Evolutionary conservation across 306 rosid genomes (phyloP), one percentile per base, ranked within the genome.

Genomic region (Amphicarpaea edgeworthii): DNA sequence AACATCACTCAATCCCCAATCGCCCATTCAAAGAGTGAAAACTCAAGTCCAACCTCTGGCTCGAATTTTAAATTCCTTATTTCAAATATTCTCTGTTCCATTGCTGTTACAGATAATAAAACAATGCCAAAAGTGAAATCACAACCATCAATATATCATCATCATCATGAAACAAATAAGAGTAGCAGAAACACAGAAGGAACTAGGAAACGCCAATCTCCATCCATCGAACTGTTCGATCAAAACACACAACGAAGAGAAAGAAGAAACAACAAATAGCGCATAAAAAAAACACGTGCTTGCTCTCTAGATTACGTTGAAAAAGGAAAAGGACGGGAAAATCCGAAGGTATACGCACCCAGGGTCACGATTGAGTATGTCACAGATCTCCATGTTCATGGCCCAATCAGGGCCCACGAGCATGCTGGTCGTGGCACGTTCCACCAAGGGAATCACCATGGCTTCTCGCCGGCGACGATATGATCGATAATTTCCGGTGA

Each of bases 321-420:
- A 10, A 28, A 30, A 70, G 23, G n/a, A 14, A 32, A 42, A 45
- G 8, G 6, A 61, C 32, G 28, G 57, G 24, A 70, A 40, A 86
- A 77, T 64, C 72, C n/a, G 38, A 67, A 34, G 83, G 60, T 45
- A 66, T n/a, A 68, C 93, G 23, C 87, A 96, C 98, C 88, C 93
- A 69, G 93, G 97, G 68, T 90, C 97, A 11, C 88, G 93, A 70
- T 90, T 96, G 81, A 93, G 90, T 72, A 89, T 81, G 80, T 96
- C 98, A 78, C 99, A 96, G 91, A 96, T 96, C 92, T 96, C 99
- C 75, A 96, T 77, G 85, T 96, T 96, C 98, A 88, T 88, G 57
- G 98, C 98, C 99, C 99, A 96, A 81, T 96, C 99, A 78, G 99
- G 99, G 69, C 99, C 99, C 68, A 96, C 84, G 63, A 96, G 96